Percentiles rank a stretch among this genome's conserved stretches.
These are phyloP conservation scores for Kwoniella dejecticola DNA, from an alignment of 768 basidiomycete species.

Conservation along the genomic window DNA sequence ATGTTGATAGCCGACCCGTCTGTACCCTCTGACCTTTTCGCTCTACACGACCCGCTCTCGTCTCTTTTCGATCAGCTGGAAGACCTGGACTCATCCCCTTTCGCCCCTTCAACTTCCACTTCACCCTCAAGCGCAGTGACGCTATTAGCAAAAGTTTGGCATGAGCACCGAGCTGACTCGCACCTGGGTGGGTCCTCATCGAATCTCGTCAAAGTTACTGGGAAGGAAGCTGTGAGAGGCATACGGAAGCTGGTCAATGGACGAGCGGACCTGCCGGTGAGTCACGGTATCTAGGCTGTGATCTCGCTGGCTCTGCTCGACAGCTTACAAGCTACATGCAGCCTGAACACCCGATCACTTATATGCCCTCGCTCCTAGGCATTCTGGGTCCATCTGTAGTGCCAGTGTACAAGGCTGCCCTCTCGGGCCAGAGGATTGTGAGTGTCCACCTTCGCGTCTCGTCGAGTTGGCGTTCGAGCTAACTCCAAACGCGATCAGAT, in stretches of 20 bases:
- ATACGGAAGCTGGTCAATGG: slow-evolving; percentile 15
- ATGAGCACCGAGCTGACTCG: slow-evolving; percentile 17
- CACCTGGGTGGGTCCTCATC: not conserved
- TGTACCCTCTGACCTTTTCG: slow-evolving; percentile 24
- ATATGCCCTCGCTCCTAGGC: slow-evolving; percentile 37
- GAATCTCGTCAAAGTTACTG: not conserved
- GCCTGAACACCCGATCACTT: slow-evolving; percentile 42
- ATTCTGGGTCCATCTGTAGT: slow-evolving; percentile 45
- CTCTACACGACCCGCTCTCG: slow-evolving; percentile 21
- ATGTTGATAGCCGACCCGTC: not conserved
- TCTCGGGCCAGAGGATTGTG: slow-evolving; percentile 45
- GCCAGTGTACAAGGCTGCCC: slow-evolving; percentile 46
- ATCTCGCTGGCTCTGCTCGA: not conserved
- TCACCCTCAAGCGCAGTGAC: slow-evolving; percentile 12
- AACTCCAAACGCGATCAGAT: slow-evolving; percentile 27
- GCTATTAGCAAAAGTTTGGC: slow-evolving; percentile 20
- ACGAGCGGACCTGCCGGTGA: slow-evolving; percentile 19
- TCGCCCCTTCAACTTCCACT: slow-evolving; percentile 17
- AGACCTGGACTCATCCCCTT: slow-evolving; percentile 15
- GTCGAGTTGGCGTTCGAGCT: not conserved
- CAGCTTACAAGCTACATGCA: not conserved
- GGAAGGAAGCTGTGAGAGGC: slow-evolving; percentile 5
- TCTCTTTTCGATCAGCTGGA: slow-evolving; percentile 37
- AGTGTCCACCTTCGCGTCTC: slow-evolving; percentile 10
- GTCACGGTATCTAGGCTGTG: not conserved